phyloP scores from a whole-genome alignment of 257 asterid species.

The Ilex asprella region DNA sequence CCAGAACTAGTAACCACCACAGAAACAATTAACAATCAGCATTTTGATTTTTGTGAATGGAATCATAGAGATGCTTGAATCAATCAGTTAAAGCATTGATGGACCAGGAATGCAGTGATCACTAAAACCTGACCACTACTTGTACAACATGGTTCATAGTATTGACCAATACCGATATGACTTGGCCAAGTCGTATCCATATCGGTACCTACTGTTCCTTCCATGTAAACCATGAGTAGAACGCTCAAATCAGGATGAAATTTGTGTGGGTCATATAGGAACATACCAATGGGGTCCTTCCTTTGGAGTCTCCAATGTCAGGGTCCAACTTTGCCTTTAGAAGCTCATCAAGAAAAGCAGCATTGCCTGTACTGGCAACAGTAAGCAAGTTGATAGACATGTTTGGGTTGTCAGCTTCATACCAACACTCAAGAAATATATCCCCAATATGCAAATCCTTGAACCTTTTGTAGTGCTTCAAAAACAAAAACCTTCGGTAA shows the following conservation, averaged over 20 bases:
- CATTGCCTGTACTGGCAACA: conserved; percentile 79
- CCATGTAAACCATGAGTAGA: not conserved
- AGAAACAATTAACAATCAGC: not conserved
- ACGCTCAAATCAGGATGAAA: not conserved
- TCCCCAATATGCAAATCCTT: conserved; percentile 57
- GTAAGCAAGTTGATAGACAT: conserved; percentile 65
- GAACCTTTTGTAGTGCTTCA: conserved; percentile 76
- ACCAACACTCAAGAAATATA: conserved; percentile 51
- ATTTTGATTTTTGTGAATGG: not conserved
- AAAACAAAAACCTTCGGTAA: not conserved
- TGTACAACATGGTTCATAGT: not conserved
- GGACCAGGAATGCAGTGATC: not conserved
- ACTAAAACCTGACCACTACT: not conserved
- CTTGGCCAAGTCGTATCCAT: not conserved
- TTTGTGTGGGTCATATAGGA: not conserved
- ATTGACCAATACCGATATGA: not conserved
- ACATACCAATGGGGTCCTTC: conserved; percentile 78
- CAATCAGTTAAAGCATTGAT: not conserved
- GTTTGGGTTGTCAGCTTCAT: conserved; percentile 46
- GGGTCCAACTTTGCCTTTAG: conserved; percentile 84
- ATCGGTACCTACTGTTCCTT: not conserved
- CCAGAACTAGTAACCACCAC: not conserved
- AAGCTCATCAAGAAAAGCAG: conserved; percentile 82
- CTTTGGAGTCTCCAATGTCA: conserved; percentile 67
- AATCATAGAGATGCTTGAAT: not conserved